phyloP scores from a whole-genome alignment of 352 stramenopile genomes.

The Phytophthora kernoviae region DNA sequence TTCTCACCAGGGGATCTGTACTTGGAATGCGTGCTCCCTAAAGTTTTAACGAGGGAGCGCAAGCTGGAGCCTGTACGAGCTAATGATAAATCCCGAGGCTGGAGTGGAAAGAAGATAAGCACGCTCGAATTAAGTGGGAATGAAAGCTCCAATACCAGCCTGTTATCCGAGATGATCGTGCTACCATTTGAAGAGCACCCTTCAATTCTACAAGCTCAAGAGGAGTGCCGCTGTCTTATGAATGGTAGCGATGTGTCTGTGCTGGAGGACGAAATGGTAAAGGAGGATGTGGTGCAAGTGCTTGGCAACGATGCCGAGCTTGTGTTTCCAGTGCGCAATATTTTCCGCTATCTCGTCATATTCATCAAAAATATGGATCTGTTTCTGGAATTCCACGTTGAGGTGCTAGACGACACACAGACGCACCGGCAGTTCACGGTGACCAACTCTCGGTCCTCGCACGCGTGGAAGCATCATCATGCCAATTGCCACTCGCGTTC shows the following conservation, averaged over 20 bases:
- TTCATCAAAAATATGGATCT: slow-evolving; percentile 83
- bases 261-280: slow-evolving; percentile 75
- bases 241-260: slow-evolving; percentile 74
- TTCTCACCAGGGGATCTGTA: slow-evolving; percentile 63
- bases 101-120: slow-evolving; percentile 14
- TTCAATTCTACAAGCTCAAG: slow-evolving; percentile 53
- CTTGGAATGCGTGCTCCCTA: slow-evolving; percentile 63
- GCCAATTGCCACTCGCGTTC: slow-evolving; percentile 68
- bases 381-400: slow-evolving; percentile 74
- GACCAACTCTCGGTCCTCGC: slow-evolving; percentile 80
- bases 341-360: slow-evolving; percentile 83
- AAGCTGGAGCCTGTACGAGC: slow-evolving; percentile 7
- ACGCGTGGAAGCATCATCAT: slow-evolving; percentile 53
- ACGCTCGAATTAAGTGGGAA: slow-evolving; percentile 12
- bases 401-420: slow-evolving; percentile 73
- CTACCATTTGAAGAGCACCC: slow-evolving; percentile 57
- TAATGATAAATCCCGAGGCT: slow-evolving; percentile 17
- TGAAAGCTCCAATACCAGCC: slow-evolving; percentile 17
- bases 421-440: slow-evolving; percentile 61
- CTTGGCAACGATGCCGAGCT: slow-evolving; percentile 70
- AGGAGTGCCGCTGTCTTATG: slow-evolving; percentile 63
- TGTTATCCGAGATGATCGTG: slow-evolving; percentile 33
- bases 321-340: slow-evolving; percentile 65
- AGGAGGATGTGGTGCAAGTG: slow-evolving; percentile 81
- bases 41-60: slow-evolving; percentile 28